phyloP scores from a whole-genome alignment of 2,329 filamentous ascomycete genomes.

The Nigrospora osmanthi region DNA sequence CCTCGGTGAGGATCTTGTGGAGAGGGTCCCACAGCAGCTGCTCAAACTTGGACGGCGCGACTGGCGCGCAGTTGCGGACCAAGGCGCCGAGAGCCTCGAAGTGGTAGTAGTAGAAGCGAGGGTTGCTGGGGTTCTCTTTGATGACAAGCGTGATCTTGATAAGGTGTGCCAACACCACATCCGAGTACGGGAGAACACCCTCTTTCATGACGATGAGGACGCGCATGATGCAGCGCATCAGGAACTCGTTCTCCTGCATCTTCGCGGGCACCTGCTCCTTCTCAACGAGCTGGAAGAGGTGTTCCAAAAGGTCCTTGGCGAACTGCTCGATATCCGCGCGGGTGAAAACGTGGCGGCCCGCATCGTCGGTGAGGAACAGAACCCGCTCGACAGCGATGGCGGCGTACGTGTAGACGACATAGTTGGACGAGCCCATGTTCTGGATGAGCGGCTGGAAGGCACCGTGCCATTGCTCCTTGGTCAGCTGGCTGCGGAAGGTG shows the following conservation, averaged over 20 bases:
- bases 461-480: slow-evolving; percentile 83
- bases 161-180: slow-evolving; percentile 75
- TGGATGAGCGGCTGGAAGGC: slow-evolving; percentile 87
- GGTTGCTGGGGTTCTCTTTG: slow-evolving; percentile 91
- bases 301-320: slow-evolving; percentile 77
- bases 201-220: slow-evolving; percentile 92
- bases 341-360: slow-evolving; percentile 71
- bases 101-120: slow-evolving; percentile 96
- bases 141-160: slow-evolving; percentile 88
- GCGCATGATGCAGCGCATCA: slow-evolving; percentile 98
- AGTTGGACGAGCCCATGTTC: slow-evolving; percentile 82
- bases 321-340: slow-evolving; percentile 71
- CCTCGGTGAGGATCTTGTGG: slow-evolving; percentile 68
- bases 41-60: slow-evolving; percentile 68
- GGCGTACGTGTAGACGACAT: slow-evolving; percentile 96
- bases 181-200: slow-evolving; percentile 63
- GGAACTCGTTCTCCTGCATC: slow-evolving; percentile 96
- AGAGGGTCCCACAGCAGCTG: slow-evolving; percentile 77
- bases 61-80: slow-evolving; percentile 62
- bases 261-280: slow-evolving; percentile 79
- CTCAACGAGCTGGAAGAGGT: slow-evolving; percentile 87
- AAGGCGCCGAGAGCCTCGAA: slow-evolving; percentile 92
- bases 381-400: slow-evolving; percentile 94
- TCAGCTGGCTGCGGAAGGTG: slow-evolving; percentile 90
- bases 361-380: slow-evolving; percentile 71